Evolutionary conservation across 805 yeast genomes (phyloP), one percentile per base, ranked within the genome.

Genomic region (Pichia paraexigua): DNA sequence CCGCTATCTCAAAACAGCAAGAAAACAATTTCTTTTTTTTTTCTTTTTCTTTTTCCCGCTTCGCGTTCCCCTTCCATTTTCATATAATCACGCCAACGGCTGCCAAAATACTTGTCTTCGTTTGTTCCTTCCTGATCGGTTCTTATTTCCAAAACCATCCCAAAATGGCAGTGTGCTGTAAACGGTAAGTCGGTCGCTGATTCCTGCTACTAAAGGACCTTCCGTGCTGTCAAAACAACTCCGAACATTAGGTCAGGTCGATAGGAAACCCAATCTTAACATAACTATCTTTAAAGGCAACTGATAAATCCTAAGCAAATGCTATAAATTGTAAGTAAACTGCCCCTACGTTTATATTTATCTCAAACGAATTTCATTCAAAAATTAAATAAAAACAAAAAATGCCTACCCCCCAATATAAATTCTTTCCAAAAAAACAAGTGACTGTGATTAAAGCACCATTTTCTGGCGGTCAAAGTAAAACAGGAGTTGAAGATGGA

Each of bases 401-500:
- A 21, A 47, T 51, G 51, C 22, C 49, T 12, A 44, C 46, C 35
- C 55, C 57, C 13, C 51, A 69, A 45, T 85, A 74, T 73, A 79
- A 80, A 54, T 81, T 72, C 63, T 77, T 77, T 61, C 74, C 78
- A 46, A 63, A 72, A 46, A 80, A 74, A 60, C 72, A 78, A 48
- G 78, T 82, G 39, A 77, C 89, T n/a, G 72, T 92, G 49, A 79
- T 94, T 54, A 74, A 83, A 20, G 97, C 97, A 0, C 98, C 98
- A 48, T 94, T 92, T 69, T 80, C 90, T 39, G 98, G 97, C 24
- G 99, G 99, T 55, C 99, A 92, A 68, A 91, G 89, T 41, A 87
- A 88, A 63, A 78, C 82, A 24, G 99, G 99, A 56, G 97, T 92
- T 41, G 99, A 92, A 63, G 77, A 80, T 47, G 99, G 97, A 37